phyloP scores from a whole-genome alignment of 352 stramenopile species.

The Globisporangium megalacanthum region DNA sequence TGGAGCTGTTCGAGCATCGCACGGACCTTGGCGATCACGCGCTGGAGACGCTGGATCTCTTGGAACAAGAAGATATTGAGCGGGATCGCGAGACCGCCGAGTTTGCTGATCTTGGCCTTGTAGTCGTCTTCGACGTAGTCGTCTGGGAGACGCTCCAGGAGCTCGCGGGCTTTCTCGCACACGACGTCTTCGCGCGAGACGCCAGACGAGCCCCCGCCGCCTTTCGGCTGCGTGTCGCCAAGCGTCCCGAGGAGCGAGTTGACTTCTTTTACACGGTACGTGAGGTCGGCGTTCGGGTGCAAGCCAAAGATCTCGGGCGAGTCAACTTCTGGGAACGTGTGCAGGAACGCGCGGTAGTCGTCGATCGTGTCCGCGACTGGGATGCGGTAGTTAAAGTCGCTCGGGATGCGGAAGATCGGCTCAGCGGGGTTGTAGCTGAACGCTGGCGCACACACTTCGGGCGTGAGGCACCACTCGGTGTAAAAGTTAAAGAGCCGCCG shows the following conservation, averaged over 20 bases:
- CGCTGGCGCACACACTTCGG: constrained; percentile 63
- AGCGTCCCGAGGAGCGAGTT: constrained; percentile 93
- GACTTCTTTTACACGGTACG: constrained; percentile 96
- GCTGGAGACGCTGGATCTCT: constrained; percentile 97
- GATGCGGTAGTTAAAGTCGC: constrained; percentile 97
- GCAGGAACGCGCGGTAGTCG: constrained; percentile 94
- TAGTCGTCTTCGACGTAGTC: constrained; percentile 98
- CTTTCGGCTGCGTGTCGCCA: constrained; percentile 95
- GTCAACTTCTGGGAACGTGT: constrained; percentile 95
- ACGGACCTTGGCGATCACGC: constrained; percentile 94
- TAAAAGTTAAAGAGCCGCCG: constrained; percentile 97
- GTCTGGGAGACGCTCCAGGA: constrained; percentile 92
- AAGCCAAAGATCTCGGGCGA: constrained; percentile 98
- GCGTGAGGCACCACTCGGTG: constrained; percentile 95
- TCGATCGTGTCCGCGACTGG: constrained; percentile 89
- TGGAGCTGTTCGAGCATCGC: constrained; percentile 94
- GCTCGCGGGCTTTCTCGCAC: constrained; percentile 93
- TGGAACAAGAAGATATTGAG: constrained; percentile 99
- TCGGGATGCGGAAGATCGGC: constrained; percentile 95
- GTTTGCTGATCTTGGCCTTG: constrained; percentile 95
- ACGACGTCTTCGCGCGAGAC: constrained; percentile 95
- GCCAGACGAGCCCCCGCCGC: constrained; percentile 81
- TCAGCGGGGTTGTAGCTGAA: constrained; percentile 95
- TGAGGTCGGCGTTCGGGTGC: constrained; percentile 98
- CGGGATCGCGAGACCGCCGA: constrained; percentile 93